Evolutionary conservation across 352 stramenopile species (phyloP).

Genomic region (Phytophthora chlamydospora): DNA sequence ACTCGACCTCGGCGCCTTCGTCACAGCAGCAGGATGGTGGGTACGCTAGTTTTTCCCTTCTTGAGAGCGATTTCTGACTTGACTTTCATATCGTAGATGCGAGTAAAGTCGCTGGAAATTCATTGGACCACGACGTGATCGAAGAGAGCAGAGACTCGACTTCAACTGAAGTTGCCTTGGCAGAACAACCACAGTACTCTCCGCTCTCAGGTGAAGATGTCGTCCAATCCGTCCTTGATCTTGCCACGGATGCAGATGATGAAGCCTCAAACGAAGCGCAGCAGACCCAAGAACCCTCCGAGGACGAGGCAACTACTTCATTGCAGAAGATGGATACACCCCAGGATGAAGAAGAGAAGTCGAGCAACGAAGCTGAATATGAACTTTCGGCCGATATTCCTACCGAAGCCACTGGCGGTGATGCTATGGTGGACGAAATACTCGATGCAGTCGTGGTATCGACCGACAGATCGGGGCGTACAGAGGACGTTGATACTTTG

Average conservation of each 20-base stretch:
- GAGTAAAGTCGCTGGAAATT: background rate
- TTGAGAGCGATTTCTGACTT: constrained; percentile 1
- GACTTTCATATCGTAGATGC: constrained; percentile 3
- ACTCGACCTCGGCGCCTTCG: constrained; percentile 15
- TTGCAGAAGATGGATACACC: background rate
- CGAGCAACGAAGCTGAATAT: background rate
- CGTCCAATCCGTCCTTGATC: constrained; percentile 29
- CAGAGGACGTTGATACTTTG: background rate
- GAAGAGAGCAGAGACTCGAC: background rate
- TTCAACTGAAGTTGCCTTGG: background rate
- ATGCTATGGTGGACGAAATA: background rate
- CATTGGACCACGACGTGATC: background rate
- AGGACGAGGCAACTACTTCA: background rate
- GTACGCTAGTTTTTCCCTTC: background rate
- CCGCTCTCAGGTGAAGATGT: constrained; percentile 18
- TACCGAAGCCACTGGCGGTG: background rate
- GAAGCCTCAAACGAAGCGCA: background rate
- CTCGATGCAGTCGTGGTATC: constrained; percentile 5
- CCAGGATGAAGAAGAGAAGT: background rate
- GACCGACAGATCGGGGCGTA: background rate
- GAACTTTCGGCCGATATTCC: constrained; percentile 2
- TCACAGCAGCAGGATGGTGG: constrained; percentile 14
- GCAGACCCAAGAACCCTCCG: background rate
- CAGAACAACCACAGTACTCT: background rate
- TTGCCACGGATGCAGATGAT: constrained; percentile 10